These are phyloP conservation scores for Trichosporon sp. DNA, from an alignment of 1,284 basidiomycete genomes.

Conservation along the genomic window DNA sequence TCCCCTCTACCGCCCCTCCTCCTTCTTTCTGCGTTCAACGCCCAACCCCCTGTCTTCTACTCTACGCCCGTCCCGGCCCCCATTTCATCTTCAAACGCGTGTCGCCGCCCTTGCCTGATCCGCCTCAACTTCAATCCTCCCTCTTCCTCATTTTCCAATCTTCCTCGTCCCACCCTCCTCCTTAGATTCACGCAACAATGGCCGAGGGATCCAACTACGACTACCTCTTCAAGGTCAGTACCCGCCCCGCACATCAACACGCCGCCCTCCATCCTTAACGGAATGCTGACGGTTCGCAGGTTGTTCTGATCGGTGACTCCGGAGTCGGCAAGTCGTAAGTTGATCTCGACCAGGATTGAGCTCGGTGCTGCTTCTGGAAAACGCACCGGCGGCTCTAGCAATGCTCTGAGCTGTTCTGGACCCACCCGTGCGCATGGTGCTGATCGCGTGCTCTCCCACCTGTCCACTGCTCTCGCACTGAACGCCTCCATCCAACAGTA, in stretches of 20 bases:
- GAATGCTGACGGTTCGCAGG: conserved; percentile 52
- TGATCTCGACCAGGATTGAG: not conserved
- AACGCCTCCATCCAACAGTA: conserved; percentile 28
- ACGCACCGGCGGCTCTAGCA: not conserved
- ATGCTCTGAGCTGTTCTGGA: not conserved
- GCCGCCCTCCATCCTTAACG: not conserved
- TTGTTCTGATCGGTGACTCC: conserved; percentile 97
- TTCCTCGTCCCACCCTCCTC: not conserved
- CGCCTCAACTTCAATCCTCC: conserved; percentile 1
- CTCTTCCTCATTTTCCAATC: not conserved
- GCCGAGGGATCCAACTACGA: conserved; percentile 87
- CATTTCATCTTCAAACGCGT: conserved; percentile 1
- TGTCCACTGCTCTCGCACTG: not conserved
- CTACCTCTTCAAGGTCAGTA: conserved; percentile 85
- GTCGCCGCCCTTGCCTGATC: not conserved
- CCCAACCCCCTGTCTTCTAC: not conserved
- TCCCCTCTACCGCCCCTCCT: not conserved
- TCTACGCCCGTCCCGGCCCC: not conserved
- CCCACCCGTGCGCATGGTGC: not conserved
- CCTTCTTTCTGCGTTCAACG: not conserved
- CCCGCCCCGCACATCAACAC: no score
- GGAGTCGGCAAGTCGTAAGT: conserved; percentile 89
- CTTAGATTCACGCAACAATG: conserved; percentile 51
- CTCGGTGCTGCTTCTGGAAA: not conserved
- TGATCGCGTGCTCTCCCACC: conserved; percentile 2